These are phyloP conservation scores for Candida morakotiae DNA, from an alignment of 805 yeast genomes.

Conservation along the genomic window DNA sequence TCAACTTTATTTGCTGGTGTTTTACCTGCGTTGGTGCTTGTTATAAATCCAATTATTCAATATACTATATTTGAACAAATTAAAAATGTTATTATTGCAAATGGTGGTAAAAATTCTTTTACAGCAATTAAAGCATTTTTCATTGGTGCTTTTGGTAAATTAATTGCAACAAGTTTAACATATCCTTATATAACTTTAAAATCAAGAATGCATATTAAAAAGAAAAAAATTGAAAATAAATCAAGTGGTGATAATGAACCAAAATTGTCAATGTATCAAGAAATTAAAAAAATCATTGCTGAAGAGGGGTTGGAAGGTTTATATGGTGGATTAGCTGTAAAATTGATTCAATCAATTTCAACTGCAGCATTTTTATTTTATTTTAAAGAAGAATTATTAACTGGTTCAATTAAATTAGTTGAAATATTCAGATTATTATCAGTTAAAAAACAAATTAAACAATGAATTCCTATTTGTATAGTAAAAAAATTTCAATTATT, in stretches of 20 bases:
- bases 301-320: conserved; percentile 75
- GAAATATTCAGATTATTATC: conserved; percentile 31
- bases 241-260: conserved; percentile 14
- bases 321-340: conserved; percentile 77
- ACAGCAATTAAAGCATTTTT: conserved; percentile 76
- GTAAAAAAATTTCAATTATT: too few species aligned
- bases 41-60: conserved; percentile 85
- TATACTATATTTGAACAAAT: conserved; percentile 89
- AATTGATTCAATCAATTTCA: conserved; percentile 75
- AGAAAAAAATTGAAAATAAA: conserved; percentile 22
- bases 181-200: conserved; percentile 91
- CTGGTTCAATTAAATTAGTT: conserved; percentile 52
- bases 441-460: conserved; percentile 13
- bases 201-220: conserved; percentile 76
- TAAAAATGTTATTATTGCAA: conserved; percentile 58
- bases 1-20: conserved; percentile 77
- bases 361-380: conserved; percentile 89
- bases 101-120: conserved; percentile 45
- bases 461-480: too few species aligned
- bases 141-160: conserved; percentile 85
- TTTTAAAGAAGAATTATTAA: conserved; percentile 81
- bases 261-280: conserved; percentile 40
- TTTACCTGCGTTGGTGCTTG: conserved; percentile 81
- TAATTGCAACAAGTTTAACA: conserved; percentile 83
- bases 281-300: conserved; percentile 54